Base-by-base conservation (phyloP, 345 rosid genomes). In the Kandelia obovata region DNA sequence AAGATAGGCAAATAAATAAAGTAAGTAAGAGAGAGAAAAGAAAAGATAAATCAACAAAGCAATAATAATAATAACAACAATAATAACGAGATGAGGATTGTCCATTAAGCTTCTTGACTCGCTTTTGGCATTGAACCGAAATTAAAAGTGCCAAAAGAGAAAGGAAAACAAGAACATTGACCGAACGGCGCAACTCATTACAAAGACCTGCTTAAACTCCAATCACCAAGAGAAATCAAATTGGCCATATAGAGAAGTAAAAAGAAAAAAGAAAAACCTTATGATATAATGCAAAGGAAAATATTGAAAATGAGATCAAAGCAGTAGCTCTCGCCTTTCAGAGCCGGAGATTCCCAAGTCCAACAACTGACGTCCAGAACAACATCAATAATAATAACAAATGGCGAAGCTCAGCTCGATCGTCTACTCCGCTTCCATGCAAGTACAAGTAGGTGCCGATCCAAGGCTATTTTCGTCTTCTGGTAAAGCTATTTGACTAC, bases 31-130 rank as follows among this genome's bases (percentile, higher is more conserved):
- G 75, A 66, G 78, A 43, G 6, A 27, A 32, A 79, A 43, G 6
- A 27, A 47, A 21, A 39, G 31, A 13, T 11, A 43, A 13, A 43
- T 43, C 17, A 15, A 43, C 17, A 0, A 15, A 43, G 49, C 49
- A 43, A 43, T 32, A 32, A 32, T 31, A 32, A 32, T 32, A 32
- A 32, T 2, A 55, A 58, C 30, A 9, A n/a, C 26, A 5, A 61
- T 25, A 20, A 25, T 11, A 75, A 51, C 43, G 27, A 49, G 47
- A 16, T 9, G 67, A 70, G 71, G 79, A 83, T 83, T 81, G 76
- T 64, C 69, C 58, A 71, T 74, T 65, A 79, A 74, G 86, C 79
- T 56, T 77, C 81, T 82, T 74, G 70, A 37, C 75, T 72, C 53
- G 65, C 84, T 77, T 87, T 84, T 43, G 13, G 49, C 16, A 11